Conservation (phyloP, 768 basidiomycete genomes). For the Tricholoma furcatifolium region DNA sequence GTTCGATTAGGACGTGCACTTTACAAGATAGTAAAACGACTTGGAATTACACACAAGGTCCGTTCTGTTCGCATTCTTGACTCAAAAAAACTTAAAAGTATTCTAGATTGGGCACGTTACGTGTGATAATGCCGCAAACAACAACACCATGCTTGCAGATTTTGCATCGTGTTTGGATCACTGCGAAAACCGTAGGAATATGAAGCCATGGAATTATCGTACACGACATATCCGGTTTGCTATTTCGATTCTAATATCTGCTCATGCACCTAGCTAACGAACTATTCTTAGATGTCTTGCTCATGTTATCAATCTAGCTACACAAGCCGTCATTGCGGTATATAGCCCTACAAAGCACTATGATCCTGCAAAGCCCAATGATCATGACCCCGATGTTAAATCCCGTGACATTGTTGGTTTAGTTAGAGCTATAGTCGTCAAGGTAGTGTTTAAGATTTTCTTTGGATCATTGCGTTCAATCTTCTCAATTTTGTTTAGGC, state of each 20-base stretch:
- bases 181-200: not conserved
- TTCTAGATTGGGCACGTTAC: not conserved
- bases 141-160: not conserved
- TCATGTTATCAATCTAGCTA: constrained; percentile 31
- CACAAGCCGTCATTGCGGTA: constrained; percentile 22
- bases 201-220: not conserved
- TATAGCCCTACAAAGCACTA: not conserved
- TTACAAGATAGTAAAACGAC: not conserved
- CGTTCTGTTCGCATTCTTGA: not conserved
- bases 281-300: constrained; percentile 21
- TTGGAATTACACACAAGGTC: not conserved
- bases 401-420: not conserved
- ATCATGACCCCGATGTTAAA: not conserved
- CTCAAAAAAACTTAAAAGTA: too few relatives aligned
- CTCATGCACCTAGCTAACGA: not conserved
- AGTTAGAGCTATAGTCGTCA: not conserved
- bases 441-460: not conserved
- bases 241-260: too few relatives aligned
- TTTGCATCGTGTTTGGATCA: not conserved
- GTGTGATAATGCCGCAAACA: not conserved
- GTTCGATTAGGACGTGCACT: not conserved
- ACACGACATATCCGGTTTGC: not conserved
- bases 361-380: not conserved
- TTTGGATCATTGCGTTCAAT: not conserved
- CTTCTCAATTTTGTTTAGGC: not conserved